These are phyloP conservation scores for Irineochytrium annulatum DNA, from an alignment of 192 early-diverging fungal genomes.

Conservation along the genomic window DNA sequence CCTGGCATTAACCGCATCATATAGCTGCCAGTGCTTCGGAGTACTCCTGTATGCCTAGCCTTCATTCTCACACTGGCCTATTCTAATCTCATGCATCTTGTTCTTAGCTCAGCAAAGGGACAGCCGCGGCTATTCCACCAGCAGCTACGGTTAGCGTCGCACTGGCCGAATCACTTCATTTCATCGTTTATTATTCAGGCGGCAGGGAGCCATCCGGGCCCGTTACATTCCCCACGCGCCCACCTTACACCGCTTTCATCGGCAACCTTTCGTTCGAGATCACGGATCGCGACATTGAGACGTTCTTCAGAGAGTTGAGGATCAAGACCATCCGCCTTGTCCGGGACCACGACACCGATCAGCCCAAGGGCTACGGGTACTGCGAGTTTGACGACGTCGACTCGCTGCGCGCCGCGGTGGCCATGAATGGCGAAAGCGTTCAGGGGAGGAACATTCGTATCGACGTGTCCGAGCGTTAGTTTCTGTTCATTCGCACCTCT, in stretches of 20 bases:
- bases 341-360: constrained; percentile 70
- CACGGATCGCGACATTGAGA: constrained; percentile 68
- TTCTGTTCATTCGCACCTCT: not conserved
- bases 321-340: constrained; percentile 77
- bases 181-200: no score
- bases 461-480: constrained; percentile 85
- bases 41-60: no score
- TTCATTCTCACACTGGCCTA: no score
- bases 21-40: no score
- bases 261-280: constrained; percentile 88
- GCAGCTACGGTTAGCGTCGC: no score
- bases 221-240: constrained; percentile 63
- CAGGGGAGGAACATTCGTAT: constrained; percentile 72
- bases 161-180: no score
- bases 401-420: constrained; percentile 75
- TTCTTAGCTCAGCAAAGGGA: no score
- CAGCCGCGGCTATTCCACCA: no score
- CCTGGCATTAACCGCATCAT: no score
- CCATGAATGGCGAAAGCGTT: constrained; percentile 59
- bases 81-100: no score
- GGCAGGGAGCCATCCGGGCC: not conserved
- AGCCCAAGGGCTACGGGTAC: constrained; percentile 92
- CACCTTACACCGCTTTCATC: constrained; percentile 87
- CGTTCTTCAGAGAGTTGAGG: constrained; percentile 70
- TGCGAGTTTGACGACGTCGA: constrained; percentile 88